Percentiles rank a stretch among this genome's conserved stretches.
These are phyloP conservation scores for Hansenula lynferdii DNA, from an alignment of 1,139 yeast species.

Conservation along the genomic window DNA sequence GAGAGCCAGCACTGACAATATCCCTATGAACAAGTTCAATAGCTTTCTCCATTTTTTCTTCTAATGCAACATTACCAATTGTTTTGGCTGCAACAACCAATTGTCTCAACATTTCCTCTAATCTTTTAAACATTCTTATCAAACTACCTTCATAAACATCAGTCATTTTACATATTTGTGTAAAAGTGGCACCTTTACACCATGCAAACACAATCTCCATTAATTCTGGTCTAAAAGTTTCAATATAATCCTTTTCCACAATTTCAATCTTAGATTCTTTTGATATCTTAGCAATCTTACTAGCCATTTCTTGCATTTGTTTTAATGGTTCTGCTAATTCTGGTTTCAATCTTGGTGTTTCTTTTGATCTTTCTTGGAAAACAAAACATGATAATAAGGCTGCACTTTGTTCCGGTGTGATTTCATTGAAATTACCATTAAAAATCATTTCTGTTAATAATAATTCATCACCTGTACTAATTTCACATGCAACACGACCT, in stretches of 20 bases:
- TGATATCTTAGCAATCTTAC: constrained; percentile 81
- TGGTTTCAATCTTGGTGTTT: constrained; percentile 77
- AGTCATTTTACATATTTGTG: constrained; percentile 97
- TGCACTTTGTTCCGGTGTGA: constrained; percentile 87
- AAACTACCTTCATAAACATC: constrained; percentile 97
- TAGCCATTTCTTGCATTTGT: constrained; percentile 84
- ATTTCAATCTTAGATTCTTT: constrained; percentile 87
- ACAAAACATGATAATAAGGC: constrained; percentile 91
- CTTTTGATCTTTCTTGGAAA: constrained; percentile 93
- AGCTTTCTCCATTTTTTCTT: constrained; percentile 85
- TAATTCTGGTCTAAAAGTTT: constrained; percentile 82
- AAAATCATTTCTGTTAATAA: constrained; percentile 86
- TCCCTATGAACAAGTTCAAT: constrained; percentile 88
- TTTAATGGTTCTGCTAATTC: constrained; percentile 88
- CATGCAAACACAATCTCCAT: constrained; percentile 97
- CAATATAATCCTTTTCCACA: constrained; percentile 87
- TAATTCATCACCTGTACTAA: constrained; percentile 91
- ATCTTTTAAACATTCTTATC: constrained; percentile 87
- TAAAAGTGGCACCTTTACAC: constrained; percentile 95
- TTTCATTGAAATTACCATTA: constrained; percentile 89
- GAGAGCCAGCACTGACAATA: constrained; percentile 92
- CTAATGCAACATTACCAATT: constrained; percentile 83
- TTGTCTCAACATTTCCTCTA: constrained; percentile 91
- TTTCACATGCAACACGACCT: constrained; percentile 96
- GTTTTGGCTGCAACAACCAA: constrained; percentile 87